Base-by-base conservation (phyloP, 192 early-diverging fungal species). In the Backusella mclennaniae region DNA sequence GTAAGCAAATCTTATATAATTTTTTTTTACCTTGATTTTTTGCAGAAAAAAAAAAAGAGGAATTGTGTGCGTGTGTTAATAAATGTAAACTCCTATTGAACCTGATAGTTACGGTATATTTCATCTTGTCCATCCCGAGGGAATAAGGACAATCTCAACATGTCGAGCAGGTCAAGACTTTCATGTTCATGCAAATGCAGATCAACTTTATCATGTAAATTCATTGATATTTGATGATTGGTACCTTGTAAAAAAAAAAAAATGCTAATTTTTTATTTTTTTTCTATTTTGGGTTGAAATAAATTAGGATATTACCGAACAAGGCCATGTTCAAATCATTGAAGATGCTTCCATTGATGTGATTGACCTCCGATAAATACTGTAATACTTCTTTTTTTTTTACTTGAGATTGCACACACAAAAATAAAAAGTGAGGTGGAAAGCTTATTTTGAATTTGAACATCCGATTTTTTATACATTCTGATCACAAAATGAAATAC, bases 1-100 rank as follows among this genome's bases (percentile, higher is more conserved):
- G 87, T 88, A 86, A 76, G 78, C 15, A 39, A 21, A 33, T 23
- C n/a, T 67, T 31, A 39, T 17, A 41, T 67, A 35, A 36, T 36
- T 29, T 67, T 36, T 67, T 67, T 35, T 68, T 68, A 19, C 4
- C 17, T 69, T 69, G 7, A 9, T 35, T 23, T 38, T 41, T 35
- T 39, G 19, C 17, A n/a, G 11, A 39, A 69, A 38, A 39, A 69
- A 67, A 29, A 67, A 67, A 12, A n/a, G 6, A n/a, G 59, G 21
- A n/a, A 23, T n/a, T 66, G 59, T 66, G 59, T 66, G 23, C 2
- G 7, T n/a, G 29, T 23, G 9, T 8, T 66, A 19, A 6, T 14
- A 29, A 66, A n/a, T 66, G n/a, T 66, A 66, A 66, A 31, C n/a
- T 29, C 59, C 59, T 31, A 29, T 31, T 31, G 9, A 66, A 29